These are phyloP conservation scores for Leucogyrophana mollusca DNA, from an alignment of 768 basidiomycete species.

Conservation along the genomic window DNA sequence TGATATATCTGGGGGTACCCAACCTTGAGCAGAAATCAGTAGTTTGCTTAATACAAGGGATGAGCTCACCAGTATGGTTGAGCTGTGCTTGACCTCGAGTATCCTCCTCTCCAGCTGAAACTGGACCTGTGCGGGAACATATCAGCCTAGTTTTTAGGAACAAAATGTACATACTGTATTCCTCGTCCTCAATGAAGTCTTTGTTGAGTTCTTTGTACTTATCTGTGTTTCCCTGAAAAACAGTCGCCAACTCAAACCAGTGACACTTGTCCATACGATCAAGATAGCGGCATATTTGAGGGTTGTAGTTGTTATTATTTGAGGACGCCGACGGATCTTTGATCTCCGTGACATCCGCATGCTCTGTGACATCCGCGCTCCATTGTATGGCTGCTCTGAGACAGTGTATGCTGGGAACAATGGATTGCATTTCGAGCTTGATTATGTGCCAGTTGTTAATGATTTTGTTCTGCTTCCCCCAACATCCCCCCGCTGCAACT, in stretches of 20 bases:
- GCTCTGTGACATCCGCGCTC: conserved; percentile 35
- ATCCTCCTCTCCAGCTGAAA: no score
- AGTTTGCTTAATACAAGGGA: no score
- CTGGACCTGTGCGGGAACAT: no score
- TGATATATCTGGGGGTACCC: no score
- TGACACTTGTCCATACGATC: conserved; percentile 29
- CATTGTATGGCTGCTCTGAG: conserved; percentile 32
- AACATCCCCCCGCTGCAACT: conserved; percentile 24
- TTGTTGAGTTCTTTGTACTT: no score
- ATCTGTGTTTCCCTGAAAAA: not conserved
- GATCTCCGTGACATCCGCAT: conserved; percentile 29
- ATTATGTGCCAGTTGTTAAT: conserved; percentile 38
- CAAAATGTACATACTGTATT: no score
- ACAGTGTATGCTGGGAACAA: conserved; percentile 24
- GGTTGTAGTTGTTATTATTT: conserved; percentile 32
- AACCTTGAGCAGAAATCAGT: no score
- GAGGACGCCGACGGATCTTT: conserved; percentile 27
- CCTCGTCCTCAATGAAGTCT: no score
- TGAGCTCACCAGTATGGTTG: no score
- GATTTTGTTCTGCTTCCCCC: conserved; percentile 17
- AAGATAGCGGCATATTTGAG: conserved; percentile 33
- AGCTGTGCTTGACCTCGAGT: no score
- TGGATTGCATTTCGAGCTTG: conserved; percentile 38
- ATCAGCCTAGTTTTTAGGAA: no score
- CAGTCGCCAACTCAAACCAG: conserved; percentile 17